Evolutionary conservation across 1,139 yeast species (phyloP), one percentile per base, ranked within the genome.

Genomic region (Kurtzmaniella natalensis): DNA sequence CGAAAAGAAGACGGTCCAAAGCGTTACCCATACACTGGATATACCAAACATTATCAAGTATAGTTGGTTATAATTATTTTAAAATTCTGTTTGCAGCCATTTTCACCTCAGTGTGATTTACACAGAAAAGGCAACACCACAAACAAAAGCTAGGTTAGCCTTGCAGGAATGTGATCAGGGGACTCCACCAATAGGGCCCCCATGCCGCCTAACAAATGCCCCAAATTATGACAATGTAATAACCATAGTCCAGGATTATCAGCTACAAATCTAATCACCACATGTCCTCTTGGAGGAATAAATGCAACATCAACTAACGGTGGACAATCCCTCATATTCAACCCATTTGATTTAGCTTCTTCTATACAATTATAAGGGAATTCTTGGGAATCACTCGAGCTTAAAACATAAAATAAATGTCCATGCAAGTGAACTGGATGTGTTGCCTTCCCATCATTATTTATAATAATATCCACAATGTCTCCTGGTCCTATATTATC

Each of bases 401-500:
- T 53, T 7, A 60, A 41, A 7, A 54, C 40, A 35, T 55, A 54
- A 35, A 59, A 57, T 20, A 45, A 44, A 37, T 62, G 69, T 3
- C 68, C 68, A 40, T 62, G 69, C 22, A 62, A 41, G 35, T 62
- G 68, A 30, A 58, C 48, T 4, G 67, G 67, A 37, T 62, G 69
- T 30, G 50, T 53, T 34, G 57, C 47, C 11, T 40, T 36, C 16
- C 47, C 39, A 31, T 45, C 44, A 37, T 58, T 60, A 38, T 60
- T 51, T 34, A 60, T 37, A 17, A 60, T 46, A 25, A 61, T 44
- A 32, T 60, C 65, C n/a, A 57, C 51, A 1, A 48, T 41, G 19
- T 58, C 59, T 4, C 60, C 61, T 2, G 20, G 31, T n/a, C 38
- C 33, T 16, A 57, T 45, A 15, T 46, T 44, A 22, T 46, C 41